phyloP scores from a whole-genome alignment of 1,139 yeast genomes.

The Candida sanyaensis region DNA sequence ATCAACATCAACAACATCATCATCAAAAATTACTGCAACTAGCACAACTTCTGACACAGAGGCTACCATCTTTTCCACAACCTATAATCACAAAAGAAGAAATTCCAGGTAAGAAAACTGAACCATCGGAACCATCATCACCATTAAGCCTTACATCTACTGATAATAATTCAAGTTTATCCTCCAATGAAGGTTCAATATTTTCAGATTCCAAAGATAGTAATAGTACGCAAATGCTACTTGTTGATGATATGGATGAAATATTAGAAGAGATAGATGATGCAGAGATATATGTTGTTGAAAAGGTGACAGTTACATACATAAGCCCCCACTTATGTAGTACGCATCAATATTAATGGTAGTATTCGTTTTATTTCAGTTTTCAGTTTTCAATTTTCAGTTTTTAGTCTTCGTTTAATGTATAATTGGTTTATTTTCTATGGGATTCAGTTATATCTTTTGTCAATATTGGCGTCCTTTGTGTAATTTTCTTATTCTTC shows the following conservation, averaged over 20 bases:
- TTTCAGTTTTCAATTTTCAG: not conserved
- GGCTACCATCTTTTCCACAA: not conserved
- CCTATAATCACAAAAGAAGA: conserved; percentile 1
- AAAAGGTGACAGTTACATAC: conserved; percentile 3
- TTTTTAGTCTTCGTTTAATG: not conserved
- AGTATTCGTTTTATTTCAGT: not conserved
- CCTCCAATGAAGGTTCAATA: conserved; percentile 3
- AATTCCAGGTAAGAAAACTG: not conserved
- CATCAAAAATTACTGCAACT: not conserved
- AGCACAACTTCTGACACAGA: not conserved
- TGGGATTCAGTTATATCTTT: not conserved
- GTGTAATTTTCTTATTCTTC: not conserved
- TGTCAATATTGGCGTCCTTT: not conserved
- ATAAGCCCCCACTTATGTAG: not conserved
- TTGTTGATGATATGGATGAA: conserved; percentile 4
- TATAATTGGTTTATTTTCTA: not conserved
- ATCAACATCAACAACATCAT: not conserved
- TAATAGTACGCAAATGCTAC: conserved; percentile 4
- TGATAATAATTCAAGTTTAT: not conserved
- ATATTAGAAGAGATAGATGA: conserved; percentile 4
- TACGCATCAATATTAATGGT: not conserved
- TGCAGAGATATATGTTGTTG: conserved; percentile 5
- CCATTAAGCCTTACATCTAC: conserved; percentile 5
- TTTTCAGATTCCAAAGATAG: conserved; percentile 5
- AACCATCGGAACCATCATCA: conserved; percentile 3